phyloP scores from a whole-genome alignment of 768 basidiomycete genomes.

The Amyloporia xantha region DNA sequence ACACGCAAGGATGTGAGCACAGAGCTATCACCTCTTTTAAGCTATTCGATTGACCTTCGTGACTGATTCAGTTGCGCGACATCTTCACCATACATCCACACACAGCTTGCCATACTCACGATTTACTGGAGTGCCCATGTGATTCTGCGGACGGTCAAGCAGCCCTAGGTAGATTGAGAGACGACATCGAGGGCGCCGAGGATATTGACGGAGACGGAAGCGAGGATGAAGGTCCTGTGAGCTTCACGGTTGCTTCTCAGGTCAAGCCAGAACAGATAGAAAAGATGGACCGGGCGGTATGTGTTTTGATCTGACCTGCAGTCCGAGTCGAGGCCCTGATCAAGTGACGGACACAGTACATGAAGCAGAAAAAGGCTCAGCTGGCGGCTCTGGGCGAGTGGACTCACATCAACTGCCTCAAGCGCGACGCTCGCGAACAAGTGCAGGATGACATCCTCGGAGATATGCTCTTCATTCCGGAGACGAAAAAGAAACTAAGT shows the following conservation, averaged over 20 bases:
- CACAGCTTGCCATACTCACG: slow-evolving; percentile 88
- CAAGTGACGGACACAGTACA: slow-evolving; percentile 37
- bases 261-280: slow-evolving; percentile 39
- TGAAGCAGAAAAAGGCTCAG: slow-evolving; percentile 59
- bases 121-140: slow-evolving; percentile 79
- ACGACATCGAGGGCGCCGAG: background rate
- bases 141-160: slow-evolving; percentile 20
- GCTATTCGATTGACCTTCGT: slow-evolving; percentile 1
- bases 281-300: slow-evolving; percentile 49
- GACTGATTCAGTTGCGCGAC: slow-evolving; percentile 62
- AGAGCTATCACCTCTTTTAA: background rate
- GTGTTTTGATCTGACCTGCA: too few species aligned
- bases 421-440: slow-evolving; percentile 33
- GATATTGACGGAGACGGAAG: slow-evolving; percentile 21
- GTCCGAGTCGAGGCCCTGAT: background rate
- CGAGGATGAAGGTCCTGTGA: slow-evolving; percentile 23
- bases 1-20: slow-evolving; percentile 71
- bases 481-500: slow-evolving; percentile 9
- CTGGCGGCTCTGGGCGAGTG: slow-evolving; percentile 74
- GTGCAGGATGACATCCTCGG: slow-evolving; percentile 65
- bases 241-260: slow-evolving; percentile 64
- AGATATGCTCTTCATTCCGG: slow-evolving; percentile 32
- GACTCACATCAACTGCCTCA: slow-evolving; percentile 78
- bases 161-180: background rate
- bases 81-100: slow-evolving; percentile 83